Conservation (phyloP, 805 yeast genomes). For the Candida methanosorbosa region DNA sequence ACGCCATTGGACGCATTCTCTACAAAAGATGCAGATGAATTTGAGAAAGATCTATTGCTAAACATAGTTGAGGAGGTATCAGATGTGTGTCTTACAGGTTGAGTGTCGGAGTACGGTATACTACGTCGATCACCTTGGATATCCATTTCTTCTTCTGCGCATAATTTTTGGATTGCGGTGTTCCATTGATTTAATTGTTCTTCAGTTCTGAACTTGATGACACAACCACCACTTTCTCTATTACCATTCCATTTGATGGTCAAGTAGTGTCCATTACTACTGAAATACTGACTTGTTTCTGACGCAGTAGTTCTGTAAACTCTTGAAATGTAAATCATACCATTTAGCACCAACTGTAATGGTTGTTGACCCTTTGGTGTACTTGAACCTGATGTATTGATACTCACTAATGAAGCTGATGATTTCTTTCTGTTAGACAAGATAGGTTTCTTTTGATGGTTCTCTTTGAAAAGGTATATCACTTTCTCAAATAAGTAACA, state of each 20-base stretch:
- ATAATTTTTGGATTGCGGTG: conserved; percentile 44
- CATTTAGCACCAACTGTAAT: conserved; percentile 18
- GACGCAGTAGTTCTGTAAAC: conserved; percentile 18
- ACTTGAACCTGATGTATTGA: conserved; percentile 5
- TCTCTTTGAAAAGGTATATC: conserved; percentile 57
- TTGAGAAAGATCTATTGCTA: conserved; percentile 14
- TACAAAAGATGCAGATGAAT: conserved; percentile 10
- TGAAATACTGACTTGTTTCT: conserved; percentile 21
- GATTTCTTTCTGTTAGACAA: conserved; percentile 41
- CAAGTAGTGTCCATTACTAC: conserved; percentile 42
- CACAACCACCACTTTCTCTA: conserved; percentile 78
- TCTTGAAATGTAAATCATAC: conserved; percentile 21
- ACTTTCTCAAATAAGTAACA: conserved; percentile 77
- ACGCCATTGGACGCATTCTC: no score
- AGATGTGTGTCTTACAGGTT: conserved; percentile 1
- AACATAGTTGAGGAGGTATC: conserved; percentile 11
- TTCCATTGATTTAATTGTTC: conserved; percentile 84
- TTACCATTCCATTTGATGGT: conserved; percentile 78
- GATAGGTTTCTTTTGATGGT: conserved; percentile 35
- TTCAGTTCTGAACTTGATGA: conserved; percentile 74
- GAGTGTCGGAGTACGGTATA: background rate
- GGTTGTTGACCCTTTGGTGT: background rate
- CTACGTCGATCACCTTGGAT: background rate
- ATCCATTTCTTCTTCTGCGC: conserved; percentile 20
- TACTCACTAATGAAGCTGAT: conserved; percentile 31